A percentile compares a stretch with the other conserved stretches of the same genome.
phyloP scores from a whole-genome alignment of 1,139 yeast species.

The Pichia sp. region DNA sequence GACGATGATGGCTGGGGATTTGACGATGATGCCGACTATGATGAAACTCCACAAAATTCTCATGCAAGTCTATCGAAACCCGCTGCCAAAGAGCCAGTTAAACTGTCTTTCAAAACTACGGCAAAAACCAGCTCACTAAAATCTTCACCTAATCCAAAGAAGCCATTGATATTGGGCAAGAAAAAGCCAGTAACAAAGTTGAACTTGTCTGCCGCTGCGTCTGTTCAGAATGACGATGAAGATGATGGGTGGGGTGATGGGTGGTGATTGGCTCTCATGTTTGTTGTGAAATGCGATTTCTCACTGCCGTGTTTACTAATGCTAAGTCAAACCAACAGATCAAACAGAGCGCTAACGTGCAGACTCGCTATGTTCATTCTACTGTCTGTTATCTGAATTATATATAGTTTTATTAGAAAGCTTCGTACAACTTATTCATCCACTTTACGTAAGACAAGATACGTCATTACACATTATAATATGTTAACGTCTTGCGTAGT shows the following conservation, averaged over 20 bases:
- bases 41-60: background rate
- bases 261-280: constrained; percentile 25
- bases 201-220: constrained; percentile 4
- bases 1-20: constrained; percentile 30
- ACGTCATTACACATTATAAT: too few relatives aligned
- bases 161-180: constrained; percentile 16
- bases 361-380: too few relatives aligned
- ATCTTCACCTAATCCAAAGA: constrained; percentile 1
- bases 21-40: constrained; percentile 17
- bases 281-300: too few relatives aligned
- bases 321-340: too few relatives aligned
- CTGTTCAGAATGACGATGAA: constrained; percentile 31
- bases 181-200: constrained; percentile 10
- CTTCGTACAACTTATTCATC: too few relatives aligned
- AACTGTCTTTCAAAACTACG: background rate
- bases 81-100: background rate
- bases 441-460: too few relatives aligned
- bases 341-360: too few relatives aligned
- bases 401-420: too few relatives aligned
- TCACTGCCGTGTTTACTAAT: too few relatives aligned
- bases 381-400: too few relatives aligned
- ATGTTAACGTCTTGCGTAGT: too few relatives aligned
- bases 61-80: too few relatives aligned
- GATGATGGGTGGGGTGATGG: constrained; percentile 54
- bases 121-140: background rate